A percentile compares a stretch with the other conserved stretches of the same genome.
These are phyloP conservation scores for Nannochloris sp. DNA, from an alignment of 139 green algal species.

Conservation along the genomic window DNA sequence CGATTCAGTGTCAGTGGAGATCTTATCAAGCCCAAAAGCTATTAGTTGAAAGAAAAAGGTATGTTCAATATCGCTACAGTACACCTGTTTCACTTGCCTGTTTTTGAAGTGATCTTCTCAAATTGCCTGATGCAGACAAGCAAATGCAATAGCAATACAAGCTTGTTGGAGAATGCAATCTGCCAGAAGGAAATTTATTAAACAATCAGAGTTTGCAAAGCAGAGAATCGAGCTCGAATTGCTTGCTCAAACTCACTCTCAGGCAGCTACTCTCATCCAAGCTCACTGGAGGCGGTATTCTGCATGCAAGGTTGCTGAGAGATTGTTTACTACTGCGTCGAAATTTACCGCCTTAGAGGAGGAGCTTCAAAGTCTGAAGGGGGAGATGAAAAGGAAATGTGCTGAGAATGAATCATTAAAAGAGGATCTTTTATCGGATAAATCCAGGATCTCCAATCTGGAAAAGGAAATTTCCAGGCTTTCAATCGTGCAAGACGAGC, in stretches of 20 bases:
- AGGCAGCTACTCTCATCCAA: slow-evolving; percentile 35
- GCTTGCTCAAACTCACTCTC: not conserved
- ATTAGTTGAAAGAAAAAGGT: slow-evolving; percentile 17
- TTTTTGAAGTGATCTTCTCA: slow-evolving; percentile 6
- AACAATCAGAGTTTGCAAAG: slow-evolving; percentile 34
- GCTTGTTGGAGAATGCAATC: slow-evolving; percentile 27
- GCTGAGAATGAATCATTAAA: too few relatives aligned
- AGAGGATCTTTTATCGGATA: too few relatives aligned
- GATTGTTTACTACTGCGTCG: not conserved
- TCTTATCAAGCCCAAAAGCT: slow-evolving; percentile 9
- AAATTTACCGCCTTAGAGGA: not conserved
- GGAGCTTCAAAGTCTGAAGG: not conserved
- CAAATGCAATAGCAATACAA: slow-evolving; percentile 33
- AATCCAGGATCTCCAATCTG: too few relatives aligned
- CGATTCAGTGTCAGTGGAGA: slow-evolving; percentile 38
- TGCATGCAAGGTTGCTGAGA: slow-evolving; percentile 9
- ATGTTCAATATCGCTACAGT: slow-evolving; percentile 3
- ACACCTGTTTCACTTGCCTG: not conserved
- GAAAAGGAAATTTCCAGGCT: too few relatives aligned
- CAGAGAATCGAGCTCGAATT: slow-evolving; percentile 21
- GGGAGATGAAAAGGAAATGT: not conserved
- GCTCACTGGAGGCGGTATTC: slow-evolving; percentile 19
- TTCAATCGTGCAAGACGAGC: too few relatives aligned
- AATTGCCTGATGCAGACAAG: too few relatives aligned
- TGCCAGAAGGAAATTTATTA: slow-evolving; percentile 26